Percentiles rank a stretch among this genome's conserved stretches.
phyloP scores from a whole-genome alignment of 805 yeast species.

The Saccharomycopsis amapae region DNA sequence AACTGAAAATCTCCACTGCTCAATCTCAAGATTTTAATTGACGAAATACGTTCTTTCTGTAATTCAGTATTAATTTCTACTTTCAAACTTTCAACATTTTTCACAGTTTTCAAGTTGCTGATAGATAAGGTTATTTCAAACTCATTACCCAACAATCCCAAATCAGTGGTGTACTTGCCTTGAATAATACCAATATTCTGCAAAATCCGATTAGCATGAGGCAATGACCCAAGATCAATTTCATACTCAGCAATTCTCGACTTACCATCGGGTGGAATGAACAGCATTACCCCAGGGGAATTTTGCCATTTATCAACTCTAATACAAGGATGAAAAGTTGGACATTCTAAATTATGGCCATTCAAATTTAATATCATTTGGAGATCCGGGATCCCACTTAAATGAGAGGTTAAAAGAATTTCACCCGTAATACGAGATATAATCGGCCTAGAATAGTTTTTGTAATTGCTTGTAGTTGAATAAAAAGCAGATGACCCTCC shows the following conservation, averaged over 20 bases:
- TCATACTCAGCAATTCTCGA: conserved; percentile 57
- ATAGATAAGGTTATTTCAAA: conserved; percentile 54
- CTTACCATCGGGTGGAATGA: conserved; percentile 86
- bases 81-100: conserved; percentile 40
- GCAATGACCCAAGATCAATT: conserved; percentile 37
- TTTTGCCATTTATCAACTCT: conserved; percentile 44
- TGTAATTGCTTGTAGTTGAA: conserved; percentile 24
- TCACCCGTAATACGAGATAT: conserved; percentile 56
- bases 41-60: conserved; percentile 25
- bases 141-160: conserved; percentile 48
- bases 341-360: conserved; percentile 44
- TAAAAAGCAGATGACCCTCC: conserved; percentile 23
- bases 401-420: conserved; percentile 53
- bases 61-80: conserved; percentile 35
- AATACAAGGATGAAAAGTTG: conserved; percentile 68
- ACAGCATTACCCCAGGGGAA: conserved; percentile 44
- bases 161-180: conserved; percentile 45
- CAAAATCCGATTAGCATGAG: conserved; percentile 5
- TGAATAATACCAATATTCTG: conserved; percentile 44
- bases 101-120: conserved; percentile 37
- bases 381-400: conserved; percentile 75
- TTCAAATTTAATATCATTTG: conserved; percentile 45
- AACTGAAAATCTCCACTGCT: conserved; percentile 73
- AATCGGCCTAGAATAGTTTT: conserved; percentile 31
- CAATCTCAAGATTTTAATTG: conserved; percentile 50